Evolutionary conservation across 2,329 filamentous ascomycete genomes (phyloP), one percentile per base, ranked within the genome.

Genomic region (Colletotrichum sp.): DNA sequence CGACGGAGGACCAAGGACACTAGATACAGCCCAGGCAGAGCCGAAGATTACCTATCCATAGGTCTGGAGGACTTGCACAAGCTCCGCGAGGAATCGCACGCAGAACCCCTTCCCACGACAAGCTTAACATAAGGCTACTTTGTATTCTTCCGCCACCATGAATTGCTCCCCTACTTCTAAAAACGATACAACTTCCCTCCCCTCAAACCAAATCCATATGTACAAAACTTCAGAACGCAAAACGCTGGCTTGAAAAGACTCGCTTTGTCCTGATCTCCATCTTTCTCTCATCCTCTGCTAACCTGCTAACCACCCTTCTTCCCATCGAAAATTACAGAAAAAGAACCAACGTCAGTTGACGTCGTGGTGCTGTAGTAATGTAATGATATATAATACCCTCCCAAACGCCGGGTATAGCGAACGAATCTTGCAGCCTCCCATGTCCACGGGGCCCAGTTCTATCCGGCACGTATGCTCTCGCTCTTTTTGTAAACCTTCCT

Each of bases 321-420:
- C 16, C 30, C 57, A 24, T 16, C 57, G 24, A 62, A 34, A 24
- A 63, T 63, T 63, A 63, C 12, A 63, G 30, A 63, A 63, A 63
- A 63, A 63, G n/a, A 63, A 32, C 16, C 59, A 60, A 60, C 30
- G 57, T 13, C 59, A 8, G 32, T 63, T 52, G 44, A 52, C n/a
- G 44, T 24, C 1, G 12, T 52, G 44, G n/a, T 52, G 44, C 21
- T 21, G n/a, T 21, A 13, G 15, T n/a, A n/a, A 16, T 65, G 62
- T 65, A 13, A 34, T 65, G n/a, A 26, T 52, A 28, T 44, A 21
- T 65, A 30, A 16, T 28, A 28, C 60, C 60, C 30, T 36, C 59
- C 21, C 44, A 44, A 71, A 71, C 69, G 60, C 69, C 69, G 30
- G 24, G 69, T 71, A 66, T 57, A 28, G 69, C 60, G 30, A 71